These are phyloP conservation scores for Solanum hybrid DNA, from an alignment of 305 asterid species.

Conservation along the genomic window DNA sequence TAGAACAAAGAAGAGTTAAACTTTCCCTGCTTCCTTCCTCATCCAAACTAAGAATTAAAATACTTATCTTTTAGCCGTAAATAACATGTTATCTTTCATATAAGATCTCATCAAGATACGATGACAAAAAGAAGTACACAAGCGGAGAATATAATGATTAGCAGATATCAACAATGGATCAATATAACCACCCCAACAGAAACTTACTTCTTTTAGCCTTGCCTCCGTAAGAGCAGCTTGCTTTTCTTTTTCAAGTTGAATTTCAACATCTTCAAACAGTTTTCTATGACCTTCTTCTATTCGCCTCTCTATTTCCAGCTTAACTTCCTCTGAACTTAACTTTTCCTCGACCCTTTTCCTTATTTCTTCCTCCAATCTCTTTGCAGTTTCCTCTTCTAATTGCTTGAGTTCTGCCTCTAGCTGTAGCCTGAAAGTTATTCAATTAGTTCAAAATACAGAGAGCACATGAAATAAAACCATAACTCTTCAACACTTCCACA, in stretches of 20 bases:
- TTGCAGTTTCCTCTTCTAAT: constrained; percentile 89
- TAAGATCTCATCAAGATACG: neutral
- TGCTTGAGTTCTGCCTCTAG: constrained; percentile 73
- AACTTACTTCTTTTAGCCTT: constrained; percentile 75
- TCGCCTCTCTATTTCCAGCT: constrained; percentile 53
- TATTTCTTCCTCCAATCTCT: constrained; percentile 83
- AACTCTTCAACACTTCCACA: neutral
- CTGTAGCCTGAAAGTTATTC: constrained; percentile 32
- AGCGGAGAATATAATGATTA: neutral
- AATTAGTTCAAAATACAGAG: neutral
- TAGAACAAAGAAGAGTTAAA: neutral
- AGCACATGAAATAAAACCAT: neutral
- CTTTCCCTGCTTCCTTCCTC: neutral
- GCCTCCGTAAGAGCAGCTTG: constrained; percentile 82
- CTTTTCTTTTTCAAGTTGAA: constrained; percentile 71
- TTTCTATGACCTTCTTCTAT: constrained; percentile 60
- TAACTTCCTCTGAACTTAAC: constrained; percentile 63
- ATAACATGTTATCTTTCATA: neutral
- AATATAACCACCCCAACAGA: neutral
- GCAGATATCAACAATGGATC: neutral
- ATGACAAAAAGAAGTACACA: neutral
- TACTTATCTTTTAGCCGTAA: neutral
- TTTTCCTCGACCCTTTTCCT: constrained; percentile 73
- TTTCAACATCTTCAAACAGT: constrained; percentile 60
- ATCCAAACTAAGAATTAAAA: neutral